Evolutionary conservation across 192 early-diverging fungal species (phyloP).

Genomic region (Coemansia sp.): DNA sequence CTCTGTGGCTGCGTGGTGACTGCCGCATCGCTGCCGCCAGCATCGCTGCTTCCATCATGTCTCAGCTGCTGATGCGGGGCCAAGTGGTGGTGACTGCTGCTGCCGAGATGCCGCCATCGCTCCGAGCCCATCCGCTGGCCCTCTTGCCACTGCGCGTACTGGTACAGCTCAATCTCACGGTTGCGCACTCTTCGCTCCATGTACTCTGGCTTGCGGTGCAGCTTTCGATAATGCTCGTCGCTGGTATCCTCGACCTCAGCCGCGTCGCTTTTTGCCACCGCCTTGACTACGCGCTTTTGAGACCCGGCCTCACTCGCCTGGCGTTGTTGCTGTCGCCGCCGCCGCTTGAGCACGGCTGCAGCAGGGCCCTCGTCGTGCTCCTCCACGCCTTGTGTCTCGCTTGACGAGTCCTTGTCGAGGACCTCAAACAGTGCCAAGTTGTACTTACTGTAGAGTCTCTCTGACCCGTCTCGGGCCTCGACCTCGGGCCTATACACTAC

Average conservation of each 20-base stretch:
- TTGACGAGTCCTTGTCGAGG: background rate
- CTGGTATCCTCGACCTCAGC: constrained; percentile 25
- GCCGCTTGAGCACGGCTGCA: constrained; percentile 26
- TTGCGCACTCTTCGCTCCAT: constrained; percentile 45
- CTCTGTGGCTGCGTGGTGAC: constrained; percentile 8
- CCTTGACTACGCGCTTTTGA: background rate
- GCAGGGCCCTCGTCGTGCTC: constrained; percentile 13
- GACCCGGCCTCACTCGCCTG: background rate
- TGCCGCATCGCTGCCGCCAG: constrained; percentile 5
- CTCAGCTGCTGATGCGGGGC: background rate
- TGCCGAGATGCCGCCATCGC: constrained; percentile 6
- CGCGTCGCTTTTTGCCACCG: background rate
- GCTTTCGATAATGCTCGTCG: constrained; percentile 26
- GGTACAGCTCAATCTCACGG: constrained; percentile 48
- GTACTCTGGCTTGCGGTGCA: constrained; percentile 48
- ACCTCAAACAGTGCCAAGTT: constrained; percentile 34
- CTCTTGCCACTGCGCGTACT: constrained; percentile 48
- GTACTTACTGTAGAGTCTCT: constrained; percentile 36
- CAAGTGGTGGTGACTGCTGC: constrained; percentile 5
- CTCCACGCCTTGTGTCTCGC: background rate
- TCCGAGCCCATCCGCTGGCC: constrained; percentile 16
- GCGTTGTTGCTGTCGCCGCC: background rate
- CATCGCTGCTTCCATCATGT: background rate
- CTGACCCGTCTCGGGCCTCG: constrained; percentile 25
- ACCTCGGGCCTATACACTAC: constrained; percentile 29